Base-by-base conservation (phyloP, 2,329 filamentous ascomycete species). In the Stenocarpella maydis region DNA sequence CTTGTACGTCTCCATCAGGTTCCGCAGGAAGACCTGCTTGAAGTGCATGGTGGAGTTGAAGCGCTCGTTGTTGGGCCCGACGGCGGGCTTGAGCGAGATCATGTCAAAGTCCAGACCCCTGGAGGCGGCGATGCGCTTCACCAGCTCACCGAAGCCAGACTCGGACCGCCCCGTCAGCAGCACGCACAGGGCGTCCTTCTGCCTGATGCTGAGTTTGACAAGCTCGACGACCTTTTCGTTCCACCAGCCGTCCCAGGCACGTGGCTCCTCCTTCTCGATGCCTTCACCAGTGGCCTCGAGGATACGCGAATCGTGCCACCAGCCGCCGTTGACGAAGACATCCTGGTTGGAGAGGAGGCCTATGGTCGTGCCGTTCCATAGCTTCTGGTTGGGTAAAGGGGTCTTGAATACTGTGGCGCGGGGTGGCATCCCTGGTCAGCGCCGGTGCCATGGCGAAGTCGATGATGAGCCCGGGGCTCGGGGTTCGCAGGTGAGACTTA, bases 231-330 rank as follows among this genome's bases (percentile, higher is more conserved):
- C 91, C 75, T 92, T 90, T 77, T 98, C 95, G 77, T 98, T 98
- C 96, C 96, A 99, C 92, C 93, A 98, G 43, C 94, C 94, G 69
- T 92, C 84, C 95, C 95, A 99, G 12, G 88, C 95, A 28, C 90
- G 89, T 50, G 87, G 84, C 79, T 98, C 95, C 80, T 98, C 96
- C 69, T 88, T 88, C 64, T 93, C 93, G 7, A 91, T 78, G 19
- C 96, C 96, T 69, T 94, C 87, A 65, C 96, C 96, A 1, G 94
- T 97, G 2, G 95, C 91, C 14, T 91, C 89, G 28, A 99, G 89
- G 72, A 99, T 95, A 72, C 89, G 89, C 52, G 89, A 88, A 77
- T 98, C 95, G 80, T 99, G 96, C 96, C 96, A 99, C 96, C 96
- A 99, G 72, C 95, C 94, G 73, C 95, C 95, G 74, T 91, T 92